Evolutionary conservation across 83 land plant genomes (phyloP).

Genomic region (Thuja plicata): DNA sequence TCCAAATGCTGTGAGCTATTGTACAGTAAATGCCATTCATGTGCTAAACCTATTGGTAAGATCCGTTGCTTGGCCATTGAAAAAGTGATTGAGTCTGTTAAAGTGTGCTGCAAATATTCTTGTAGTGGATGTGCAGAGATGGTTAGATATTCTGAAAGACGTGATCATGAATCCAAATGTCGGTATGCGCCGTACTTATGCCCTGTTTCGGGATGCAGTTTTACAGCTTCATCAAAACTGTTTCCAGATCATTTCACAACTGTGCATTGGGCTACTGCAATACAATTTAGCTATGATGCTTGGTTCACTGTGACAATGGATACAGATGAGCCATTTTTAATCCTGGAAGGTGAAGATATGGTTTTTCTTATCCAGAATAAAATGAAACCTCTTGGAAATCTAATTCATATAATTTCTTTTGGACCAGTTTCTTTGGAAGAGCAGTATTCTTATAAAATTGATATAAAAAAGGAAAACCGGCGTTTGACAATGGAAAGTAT

Average conservation of each 20-base stretch:
- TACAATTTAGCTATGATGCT: constrained; percentile 29
- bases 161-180: constrained; percentile 56
- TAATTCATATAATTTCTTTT: constrained; percentile 22
- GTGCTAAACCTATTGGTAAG: constrained; percentile 53
- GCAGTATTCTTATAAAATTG: constrained; percentile 29
- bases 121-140: constrained; percentile 51
- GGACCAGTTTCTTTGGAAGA: constrained; percentile 18
- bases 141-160: constrained; percentile 31
- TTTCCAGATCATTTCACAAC: constrained; percentile 42
- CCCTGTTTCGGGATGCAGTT: constrained; percentile 48
- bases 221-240: constrained; percentile 25
- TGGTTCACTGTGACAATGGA: constrained; percentile 30
- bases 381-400: constrained; percentile 28
- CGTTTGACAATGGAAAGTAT: constrained; percentile 28
- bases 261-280: constrained; percentile 25
- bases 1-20: constrained; percentile 60
- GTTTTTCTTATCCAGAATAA: constrained; percentile 43
- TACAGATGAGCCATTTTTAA: constrained; percentile 19
- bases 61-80: constrained; percentile 77
- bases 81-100: constrained; percentile 72
- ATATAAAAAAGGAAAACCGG: constrained; percentile 23
- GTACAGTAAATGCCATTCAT: constrained; percentile 55
- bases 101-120: constrained; percentile 45
- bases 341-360: constrained; percentile 38
- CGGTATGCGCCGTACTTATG: constrained; percentile 49